Base-by-base conservation (phyloP, 352 stramenopile genomes). In the Peronosclerospora sorghi region DNA sequence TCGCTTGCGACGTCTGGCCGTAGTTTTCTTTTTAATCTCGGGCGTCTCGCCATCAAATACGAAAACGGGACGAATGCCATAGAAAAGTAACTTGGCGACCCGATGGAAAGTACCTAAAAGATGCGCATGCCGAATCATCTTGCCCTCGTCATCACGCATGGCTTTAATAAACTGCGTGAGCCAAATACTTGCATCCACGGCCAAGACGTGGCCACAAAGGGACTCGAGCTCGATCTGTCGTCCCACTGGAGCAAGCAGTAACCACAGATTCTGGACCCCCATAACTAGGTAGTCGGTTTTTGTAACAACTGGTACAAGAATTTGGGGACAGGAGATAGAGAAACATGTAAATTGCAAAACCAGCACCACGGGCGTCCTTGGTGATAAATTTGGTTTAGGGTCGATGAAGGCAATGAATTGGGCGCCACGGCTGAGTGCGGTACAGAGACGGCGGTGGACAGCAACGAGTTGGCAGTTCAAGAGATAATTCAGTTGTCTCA, bases 121-220 rank as follows among this genome's bases (percentile, higher is more conserved):
- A 77, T 99, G 87, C 35, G 93, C 87, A 66, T 95, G 97, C 51
- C 74, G 77, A 47, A 96, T 90, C 59, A 98, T 95, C 28, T 88
- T 81, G 39, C 96, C 91, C 32, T 98, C 91, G 39, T 88, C 76
- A 40, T 98, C 90, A 32, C 94, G 83, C 83, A 98, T 98, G 28
- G 95, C 95, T 65, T 98, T 98, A 54, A 99, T 78, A 56, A 99
- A 99, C 71, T 99, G 95, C 18, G 91, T 98, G 44, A 99, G 70
- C 96, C 96, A 99, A 62, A 99, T 99, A 57, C 86, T 98, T 8
- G 95, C 95, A 65, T 99, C 96, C 32, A 99, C 95, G 1, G 96
- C 96, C 26, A 99, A 72, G 14, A 94, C 93, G 59, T 97, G 65
- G 9, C 89, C 79, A 36, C 83, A 75, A n/a, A 99, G 71, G 27